Percentiles rank a stretch among this genome's conserved stretches.
Evolutionary conservation across 2,329 filamentous ascomycete genomes (phyloP).

Genomic region (Didymella exigua): DNA sequence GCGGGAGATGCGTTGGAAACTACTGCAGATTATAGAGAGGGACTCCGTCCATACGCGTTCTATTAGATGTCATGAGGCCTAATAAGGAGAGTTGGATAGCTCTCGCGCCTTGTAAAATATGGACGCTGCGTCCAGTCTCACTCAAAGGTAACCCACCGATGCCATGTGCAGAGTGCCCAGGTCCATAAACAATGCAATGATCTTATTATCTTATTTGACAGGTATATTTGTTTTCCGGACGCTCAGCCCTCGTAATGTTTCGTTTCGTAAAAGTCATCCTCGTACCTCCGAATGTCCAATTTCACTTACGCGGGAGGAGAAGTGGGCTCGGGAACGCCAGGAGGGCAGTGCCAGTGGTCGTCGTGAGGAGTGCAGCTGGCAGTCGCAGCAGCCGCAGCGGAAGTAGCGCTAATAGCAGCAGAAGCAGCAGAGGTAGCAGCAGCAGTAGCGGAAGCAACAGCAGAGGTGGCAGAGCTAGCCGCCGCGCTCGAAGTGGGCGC

Average conservation of each 20-base stretch:
- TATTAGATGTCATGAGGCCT: too few relatives aligned
- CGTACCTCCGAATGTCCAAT: background rate
- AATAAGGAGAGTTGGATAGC: too few relatives aligned
- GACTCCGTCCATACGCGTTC: too few relatives aligned
- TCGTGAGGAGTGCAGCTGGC: constrained; percentile 28
- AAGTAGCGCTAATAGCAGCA: constrained; percentile 3
- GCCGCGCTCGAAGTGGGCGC: constrained; percentile 4
- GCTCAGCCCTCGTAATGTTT: background rate
- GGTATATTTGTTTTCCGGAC: background rate
- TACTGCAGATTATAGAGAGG: too few relatives aligned
- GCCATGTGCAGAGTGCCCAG: too few relatives aligned
- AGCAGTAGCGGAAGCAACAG: constrained; percentile 3
- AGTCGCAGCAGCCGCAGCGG: constrained; percentile 13
- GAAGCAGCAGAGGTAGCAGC: constrained; percentile 1
- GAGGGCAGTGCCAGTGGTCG: constrained; percentile 36
- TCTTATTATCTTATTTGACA: background rate
- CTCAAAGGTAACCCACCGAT: too few relatives aligned
- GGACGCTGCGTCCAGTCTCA: too few relatives aligned
- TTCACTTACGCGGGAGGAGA: constrained; percentile 24
- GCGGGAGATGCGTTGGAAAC: too few relatives aligned
- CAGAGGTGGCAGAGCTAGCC: constrained; percentile 8
- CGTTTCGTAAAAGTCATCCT: background rate
- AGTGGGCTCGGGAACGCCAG: constrained; percentile 32
- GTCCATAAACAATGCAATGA: too few relatives aligned
- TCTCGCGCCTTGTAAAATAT: too few relatives aligned